phyloP scores from a whole-genome alignment of 352 stramenopile species.

The Thraustochytrium striatum region DNA sequence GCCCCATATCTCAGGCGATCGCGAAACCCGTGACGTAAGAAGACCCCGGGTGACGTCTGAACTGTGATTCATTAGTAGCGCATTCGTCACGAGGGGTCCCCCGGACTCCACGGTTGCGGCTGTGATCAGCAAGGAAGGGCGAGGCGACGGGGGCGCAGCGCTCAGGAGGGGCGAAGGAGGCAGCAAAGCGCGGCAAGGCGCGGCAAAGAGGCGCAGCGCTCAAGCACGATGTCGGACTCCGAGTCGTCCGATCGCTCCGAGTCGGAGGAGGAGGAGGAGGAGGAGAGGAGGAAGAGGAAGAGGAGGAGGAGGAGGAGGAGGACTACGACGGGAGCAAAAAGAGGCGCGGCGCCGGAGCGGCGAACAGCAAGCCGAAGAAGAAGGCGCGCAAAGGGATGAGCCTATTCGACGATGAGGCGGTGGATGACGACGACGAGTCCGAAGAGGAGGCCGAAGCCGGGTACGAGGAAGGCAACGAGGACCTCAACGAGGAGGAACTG shows the following conservation, averaged over 20 bases:
- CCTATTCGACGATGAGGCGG: conserved; percentile 19
- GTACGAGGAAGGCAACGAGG: not conserved
- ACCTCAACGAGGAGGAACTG: conserved; percentile 20
- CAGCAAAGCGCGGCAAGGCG: conserved; percentile 11
- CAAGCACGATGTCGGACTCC: no score
- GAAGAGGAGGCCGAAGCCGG: not conserved
- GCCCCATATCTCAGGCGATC: no score
- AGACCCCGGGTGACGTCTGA: no score
- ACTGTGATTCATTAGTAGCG: no score
- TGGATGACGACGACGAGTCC: conserved; percentile 20
- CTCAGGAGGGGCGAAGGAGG: no score
- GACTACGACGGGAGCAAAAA: not conserved
- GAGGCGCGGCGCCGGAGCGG: not conserved
- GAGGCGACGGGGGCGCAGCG: no score
- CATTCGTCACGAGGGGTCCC: no score
- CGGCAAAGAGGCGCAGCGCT: not conserved
- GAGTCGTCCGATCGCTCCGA: not conserved
- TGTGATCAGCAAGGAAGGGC: no score
- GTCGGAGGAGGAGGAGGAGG: not conserved
- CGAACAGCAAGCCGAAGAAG: not conserved
- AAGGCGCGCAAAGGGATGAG: conserved; percentile 1
- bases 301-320: conserved; percentile 7
- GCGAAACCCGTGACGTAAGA: no score
- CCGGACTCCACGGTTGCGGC: no score
- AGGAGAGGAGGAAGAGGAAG: conserved; percentile 8